Conservation (phyloP, 371 early-diverging fungal genomes). For the Saksenaea vasiformis region DNA sequence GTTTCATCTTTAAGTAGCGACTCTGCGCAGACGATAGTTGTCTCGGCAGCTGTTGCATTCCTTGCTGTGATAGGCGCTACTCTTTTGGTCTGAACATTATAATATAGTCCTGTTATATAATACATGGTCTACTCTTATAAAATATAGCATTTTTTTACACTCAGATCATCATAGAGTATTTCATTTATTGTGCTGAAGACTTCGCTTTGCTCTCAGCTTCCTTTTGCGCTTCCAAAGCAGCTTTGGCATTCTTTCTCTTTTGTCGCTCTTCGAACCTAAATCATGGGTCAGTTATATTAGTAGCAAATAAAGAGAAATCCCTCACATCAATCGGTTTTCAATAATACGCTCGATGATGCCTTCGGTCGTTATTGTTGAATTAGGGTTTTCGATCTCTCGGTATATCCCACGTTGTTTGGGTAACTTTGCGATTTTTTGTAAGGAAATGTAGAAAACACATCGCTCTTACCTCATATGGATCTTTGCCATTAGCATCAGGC, state of each 20-base stretch:
- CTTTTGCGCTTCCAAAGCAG: slow-evolving; percentile 65
- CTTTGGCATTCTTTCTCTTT: slow-evolving; percentile 73
- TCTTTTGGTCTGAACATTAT: neutral
- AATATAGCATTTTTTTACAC: neutral
- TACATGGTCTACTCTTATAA: neutral
- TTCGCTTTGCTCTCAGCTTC: slow-evolving; percentile 32
- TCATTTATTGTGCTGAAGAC: neutral
- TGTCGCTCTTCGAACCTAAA: slow-evolving; percentile 71
- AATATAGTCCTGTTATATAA: neutral
- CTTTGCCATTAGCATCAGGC: slow-evolving; percentile 69
- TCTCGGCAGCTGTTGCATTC: neutral
- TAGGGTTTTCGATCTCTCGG: slow-evolving; percentile 72
- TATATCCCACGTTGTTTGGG: slow-evolving; percentile 78
- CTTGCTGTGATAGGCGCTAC: neutral
- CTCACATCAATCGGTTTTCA: slow-evolving; percentile 78
- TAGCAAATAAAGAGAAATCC: slow-evolving; percentile 10
- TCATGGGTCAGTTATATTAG: neutral
- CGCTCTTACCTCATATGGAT: slow-evolving; percentile 75
- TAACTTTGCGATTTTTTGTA: slow-evolving; percentile 30
- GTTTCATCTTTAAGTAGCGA: neutral
- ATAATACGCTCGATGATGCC: slow-evolving; percentile 88
- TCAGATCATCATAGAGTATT: neutral
- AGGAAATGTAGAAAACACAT: neutral
- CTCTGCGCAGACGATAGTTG: neutral
- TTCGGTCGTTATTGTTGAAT: slow-evolving; percentile 78